Evolutionary conservation across 1,284 basidiomycete genomes (phyloP).

Genomic region (Athelia psychrophila): DNA sequence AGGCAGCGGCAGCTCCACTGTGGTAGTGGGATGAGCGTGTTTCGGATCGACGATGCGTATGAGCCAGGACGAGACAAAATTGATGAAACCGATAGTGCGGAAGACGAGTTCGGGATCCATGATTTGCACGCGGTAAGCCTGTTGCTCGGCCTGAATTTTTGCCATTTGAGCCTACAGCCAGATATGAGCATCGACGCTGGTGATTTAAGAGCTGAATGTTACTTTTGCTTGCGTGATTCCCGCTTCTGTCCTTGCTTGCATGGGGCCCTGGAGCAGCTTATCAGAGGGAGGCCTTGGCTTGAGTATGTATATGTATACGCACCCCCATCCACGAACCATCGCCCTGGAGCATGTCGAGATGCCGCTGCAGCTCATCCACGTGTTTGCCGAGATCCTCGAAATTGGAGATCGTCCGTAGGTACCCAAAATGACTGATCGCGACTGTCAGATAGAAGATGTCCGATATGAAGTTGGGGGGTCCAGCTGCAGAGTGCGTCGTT

Average conservation of each 20-base stretch:
- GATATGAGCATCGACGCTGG: not conserved
- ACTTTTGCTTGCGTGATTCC: slow-evolving; percentile 76
- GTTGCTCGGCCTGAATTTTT: slow-evolving; percentile 66
- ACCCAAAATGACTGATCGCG: slow-evolving; percentile 85
- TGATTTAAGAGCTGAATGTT: not conserved
- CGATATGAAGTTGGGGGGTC: slow-evolving; percentile 88
- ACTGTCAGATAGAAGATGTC: slow-evolving; percentile 90
- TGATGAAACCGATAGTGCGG: slow-evolving; percentile 79
- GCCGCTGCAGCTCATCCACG: slow-evolving; percentile 74
- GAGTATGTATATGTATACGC: slow-evolving; percentile 22
- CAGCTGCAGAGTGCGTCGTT: slow-evolving; percentile 30
- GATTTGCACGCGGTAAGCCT: slow-evolving; percentile 85
- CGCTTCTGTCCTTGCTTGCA: slow-evolving; percentile 66
- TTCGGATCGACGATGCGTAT: slow-evolving; percentile 90
- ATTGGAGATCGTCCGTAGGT: slow-evolving; percentile 76
- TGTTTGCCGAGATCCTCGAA: slow-evolving; percentile 73
- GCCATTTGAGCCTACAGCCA: slow-evolving; percentile 58
- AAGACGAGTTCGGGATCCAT: slow-evolving; percentile 85
- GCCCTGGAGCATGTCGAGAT: slow-evolving; percentile 74
- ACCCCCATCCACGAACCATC: slow-evolving; percentile 81
- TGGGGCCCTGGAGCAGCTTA: slow-evolving; percentile 46
- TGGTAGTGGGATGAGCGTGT: slow-evolving; percentile 72
- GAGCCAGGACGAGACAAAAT: slow-evolving; percentile 93
- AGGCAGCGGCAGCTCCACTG: slow-evolving; percentile 80
- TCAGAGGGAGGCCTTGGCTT: not conserved